Evolutionary conservation across 495 filamentous ascomycete genomes (phyloP).

Genomic region (Monascus purpureus): DNA sequence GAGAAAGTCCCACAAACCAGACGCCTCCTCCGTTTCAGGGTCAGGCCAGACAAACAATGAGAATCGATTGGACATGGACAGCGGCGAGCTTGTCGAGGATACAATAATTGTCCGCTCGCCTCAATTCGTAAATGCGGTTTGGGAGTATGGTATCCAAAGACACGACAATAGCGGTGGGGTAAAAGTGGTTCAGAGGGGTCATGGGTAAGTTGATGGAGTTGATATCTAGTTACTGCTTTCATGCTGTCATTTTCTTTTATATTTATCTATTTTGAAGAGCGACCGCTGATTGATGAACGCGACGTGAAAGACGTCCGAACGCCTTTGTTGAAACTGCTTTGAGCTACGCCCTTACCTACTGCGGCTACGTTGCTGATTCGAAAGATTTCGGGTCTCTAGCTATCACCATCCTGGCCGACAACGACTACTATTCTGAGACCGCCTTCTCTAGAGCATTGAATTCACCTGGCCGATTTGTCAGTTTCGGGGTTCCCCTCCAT

Average conservation of each 20-base stretch:
- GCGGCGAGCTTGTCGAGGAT: slow-evolving; percentile 24
- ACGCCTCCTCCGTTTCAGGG: slow-evolving; percentile 10
- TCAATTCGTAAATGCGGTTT: slow-evolving; percentile 74
- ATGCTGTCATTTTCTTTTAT: slow-evolving; percentile 1
- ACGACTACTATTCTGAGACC: slow-evolving; percentile 87
- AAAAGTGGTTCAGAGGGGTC: slow-evolving; percentile 55
- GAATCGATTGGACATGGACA: slow-evolving; percentile 5
- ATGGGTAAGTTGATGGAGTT: slow-evolving; percentile 44
- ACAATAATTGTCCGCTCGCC: slow-evolving; percentile 72
- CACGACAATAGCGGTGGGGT: slow-evolving; percentile 59
- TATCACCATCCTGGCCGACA: slow-evolving; percentile 85
- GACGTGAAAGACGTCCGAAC: slow-evolving; percentile 37
- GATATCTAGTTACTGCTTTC: slow-evolving; percentile 1
- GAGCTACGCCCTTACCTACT: slow-evolving; percentile 75
- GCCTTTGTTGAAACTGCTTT: slow-evolving; percentile 85
- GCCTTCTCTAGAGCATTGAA: slow-evolving; percentile 19
- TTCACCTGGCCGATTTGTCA: slow-evolving; percentile 44
- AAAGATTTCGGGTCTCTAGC: slow-evolving; percentile 49
- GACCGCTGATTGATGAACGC: not conserved
- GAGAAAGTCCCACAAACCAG: slow-evolving; percentile 17
- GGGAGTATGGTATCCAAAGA: slow-evolving; percentile 67
- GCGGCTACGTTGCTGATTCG: slow-evolving; percentile 37
- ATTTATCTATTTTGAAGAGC: slow-evolving; percentile 1
- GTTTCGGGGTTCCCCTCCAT: slow-evolving; percentile 60
- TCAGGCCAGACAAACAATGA: slow-evolving; percentile 1